A percentile compares a stretch with the other conserved stretches of the same genome.
These are phyloP conservation scores for Anacardium occidentale DNA, from an alignment of 345 rosid genomes.

Conservation along the genomic window DNA sequence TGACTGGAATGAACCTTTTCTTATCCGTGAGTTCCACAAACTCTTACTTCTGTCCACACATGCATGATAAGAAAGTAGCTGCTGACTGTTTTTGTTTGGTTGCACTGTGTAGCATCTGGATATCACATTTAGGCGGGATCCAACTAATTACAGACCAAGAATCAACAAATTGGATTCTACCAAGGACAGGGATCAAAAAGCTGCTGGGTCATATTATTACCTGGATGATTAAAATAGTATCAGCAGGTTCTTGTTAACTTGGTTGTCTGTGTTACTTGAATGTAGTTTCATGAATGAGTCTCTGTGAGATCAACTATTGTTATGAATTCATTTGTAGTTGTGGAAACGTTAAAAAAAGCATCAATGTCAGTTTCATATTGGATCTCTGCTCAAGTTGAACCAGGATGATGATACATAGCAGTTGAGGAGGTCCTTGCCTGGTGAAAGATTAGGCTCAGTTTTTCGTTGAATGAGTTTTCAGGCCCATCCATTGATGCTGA, in stretches of 20 bases:
- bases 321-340: not conserved
- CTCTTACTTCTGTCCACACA: not conserved
- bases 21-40: slow-evolving; percentile 54
- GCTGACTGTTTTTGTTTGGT: not conserved
- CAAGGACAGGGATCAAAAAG: slow-evolving; percentile 40
- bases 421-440: not conserved
- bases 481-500: slow-evolving; percentile 4
- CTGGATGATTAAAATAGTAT: slow-evolving; percentile 24
- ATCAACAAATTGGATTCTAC: too few species aligned
- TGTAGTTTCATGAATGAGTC: not conserved
- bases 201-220: slow-evolving; percentile 38
- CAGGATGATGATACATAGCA: not conserved
- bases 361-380: too few species aligned
- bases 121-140: slow-evolving; percentile 28
- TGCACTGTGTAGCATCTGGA: slow-evolving; percentile 31
- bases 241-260: not conserved
- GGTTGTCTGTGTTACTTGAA: not conserved
- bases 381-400: too few species aligned
- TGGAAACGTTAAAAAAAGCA: too few species aligned
- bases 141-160: too few species aligned
- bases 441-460: not conserved
- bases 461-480: slow-evolving; percentile 1
- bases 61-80: not conserved
- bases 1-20: slow-evolving; percentile 98
- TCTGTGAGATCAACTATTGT: not conserved